These are phyloP conservation scores for Sistotremastrum niveocremeum DNA, from an alignment of 768 basidiomycete genomes.

Conservation along the genomic window DNA sequence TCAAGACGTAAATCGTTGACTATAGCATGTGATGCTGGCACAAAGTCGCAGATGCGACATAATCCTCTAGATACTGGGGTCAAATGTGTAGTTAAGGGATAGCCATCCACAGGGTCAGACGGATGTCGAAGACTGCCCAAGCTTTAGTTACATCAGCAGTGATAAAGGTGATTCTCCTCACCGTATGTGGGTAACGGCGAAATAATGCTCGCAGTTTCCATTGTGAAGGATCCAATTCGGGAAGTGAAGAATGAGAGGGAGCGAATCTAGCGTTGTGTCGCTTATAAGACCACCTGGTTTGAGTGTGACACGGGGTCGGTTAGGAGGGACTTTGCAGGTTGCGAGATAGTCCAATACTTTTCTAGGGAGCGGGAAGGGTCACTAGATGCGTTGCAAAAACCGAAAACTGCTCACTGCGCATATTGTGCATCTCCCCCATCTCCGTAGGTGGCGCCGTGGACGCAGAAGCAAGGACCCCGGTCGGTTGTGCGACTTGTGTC, in stretches of 20 bases:
- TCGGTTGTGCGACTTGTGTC: constrained; percentile 8
- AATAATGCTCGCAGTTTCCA: constrained; percentile 72
- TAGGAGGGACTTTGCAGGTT: constrained; percentile 17
- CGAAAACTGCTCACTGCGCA: constrained; percentile 31
- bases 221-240: constrained; percentile 77
- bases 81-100: constrained; percentile 55
- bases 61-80: constrained; percentile 46
- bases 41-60: constrained; percentile 57
- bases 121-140: constrained; percentile 40
- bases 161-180: constrained; percentile 11
- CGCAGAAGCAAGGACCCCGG: constrained; percentile 38
- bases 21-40: constrained; percentile 55
- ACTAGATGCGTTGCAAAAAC: background rate
- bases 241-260: constrained; percentile 50
- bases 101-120: constrained; percentile 41
- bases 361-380: constrained; percentile 18
- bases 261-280: constrained; percentile 36
- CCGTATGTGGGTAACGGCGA: constrained; percentile 67
- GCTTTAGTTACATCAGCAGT: constrained; percentile 1
- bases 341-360: constrained; percentile 30
- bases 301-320: constrained; percentile 12
- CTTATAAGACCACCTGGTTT: constrained; percentile 29
- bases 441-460: constrained; percentile 49
- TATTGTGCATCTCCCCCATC: constrained; percentile 43
- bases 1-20: constrained; percentile 61